Base-by-base conservation (phyloP, 768 basidiomycete species). In the Auriscalpium microsporum region DNA sequence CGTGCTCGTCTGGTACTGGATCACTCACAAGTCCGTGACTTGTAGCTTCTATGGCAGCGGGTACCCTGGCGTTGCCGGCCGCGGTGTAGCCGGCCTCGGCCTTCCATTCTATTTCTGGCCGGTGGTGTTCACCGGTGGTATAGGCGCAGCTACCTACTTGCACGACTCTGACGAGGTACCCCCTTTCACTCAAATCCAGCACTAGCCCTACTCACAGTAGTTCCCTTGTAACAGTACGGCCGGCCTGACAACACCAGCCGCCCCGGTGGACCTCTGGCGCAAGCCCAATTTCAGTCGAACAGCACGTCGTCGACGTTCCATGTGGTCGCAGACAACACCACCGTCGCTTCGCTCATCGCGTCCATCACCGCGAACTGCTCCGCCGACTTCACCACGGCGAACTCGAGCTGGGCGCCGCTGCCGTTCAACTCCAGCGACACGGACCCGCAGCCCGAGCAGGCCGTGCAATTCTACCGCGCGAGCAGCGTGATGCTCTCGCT, bases 271-370 rank as follows among this genome's bases (percentile, higher is more conserved):
- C 62, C 66, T 0, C 56, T 69, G 56, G 56, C 58, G 21, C 56
- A 62, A 23, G 64, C 67, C 2, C 52, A 62, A 3, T 68, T 72
- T 59, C 54, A 59, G 4, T 68, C 71, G n/a, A 63, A 56, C 23
- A 61, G 53, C 35, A 62, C 63, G 0, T 64, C 66, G 48, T 63
- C 64, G 28, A 69, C 64, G 1, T 72, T 72, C 62, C 64, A 66
- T 40, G 57, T 74, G n/a, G 51, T 74, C 23, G 56, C 71, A 28
- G 72, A 74, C 59, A 65, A 69, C 56, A 57, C 59, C 48, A 72
- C 72, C 11, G 63, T 71, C 13, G 51, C 56, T n/a, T 62, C 69
- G 3, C 68, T 72, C 54, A 64, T 72, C 49, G 52, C 48, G 16
- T 60, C 68, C 13, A 55, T 73, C 45, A 53, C 47, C 1, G 45